phyloP scores from a whole-genome alignment of 192 early-diverging fungal genomes.

The Backusella macrospora region DNA sequence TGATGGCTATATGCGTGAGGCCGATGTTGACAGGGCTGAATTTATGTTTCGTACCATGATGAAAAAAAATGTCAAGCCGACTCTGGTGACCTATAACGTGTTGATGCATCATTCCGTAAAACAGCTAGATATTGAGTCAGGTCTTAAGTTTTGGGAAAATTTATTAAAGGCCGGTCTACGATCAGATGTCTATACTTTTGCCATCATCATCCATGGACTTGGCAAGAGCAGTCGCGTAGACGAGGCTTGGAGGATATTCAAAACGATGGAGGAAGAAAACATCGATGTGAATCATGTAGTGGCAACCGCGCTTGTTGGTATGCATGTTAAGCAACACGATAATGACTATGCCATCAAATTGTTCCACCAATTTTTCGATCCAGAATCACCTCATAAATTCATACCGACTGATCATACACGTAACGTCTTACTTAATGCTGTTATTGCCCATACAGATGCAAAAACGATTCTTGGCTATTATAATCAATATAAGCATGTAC shows the following conservation, averaged over 20 bases:
- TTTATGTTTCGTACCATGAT: slow-evolving; percentile 42
- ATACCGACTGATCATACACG: slow-evolving; percentile 26
- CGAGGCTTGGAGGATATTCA: slow-evolving; percentile 41
- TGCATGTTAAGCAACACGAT: slow-evolving; percentile 38
- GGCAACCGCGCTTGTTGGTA: slow-evolving; percentile 37
- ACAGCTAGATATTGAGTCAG: slow-evolving; percentile 41
- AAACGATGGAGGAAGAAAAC: slow-evolving; percentile 31
- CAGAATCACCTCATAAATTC: not conserved
- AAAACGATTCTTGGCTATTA: slow-evolving; percentile 28
- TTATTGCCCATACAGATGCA: slow-evolving; percentile 16
- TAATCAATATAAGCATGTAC: slow-evolving; percentile 7
- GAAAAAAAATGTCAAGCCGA: slow-evolving; percentile 33
- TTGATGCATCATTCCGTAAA: slow-evolving; percentile 41
- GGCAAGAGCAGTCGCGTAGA: slow-evolving; percentile 27
- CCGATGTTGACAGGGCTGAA: slow-evolving; percentile 35
- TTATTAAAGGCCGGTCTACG: slow-evolving; percentile 32
- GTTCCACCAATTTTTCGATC: slow-evolving; percentile 33
- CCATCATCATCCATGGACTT: slow-evolving; percentile 43
- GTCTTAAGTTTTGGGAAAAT: slow-evolving; percentile 36
- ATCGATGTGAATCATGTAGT: slow-evolving; percentile 23
- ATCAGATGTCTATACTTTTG: slow-evolving; percentile 46
- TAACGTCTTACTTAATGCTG: slow-evolving; percentile 36
- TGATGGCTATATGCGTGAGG: slow-evolving; percentile 40
- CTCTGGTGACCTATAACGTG: slow-evolving; percentile 44
- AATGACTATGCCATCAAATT: slow-evolving; percentile 31